These are phyloP conservation scores for Luffa acutangula DNA, from an alignment of 306 rosid species.

Conservation along the genomic window DNA sequence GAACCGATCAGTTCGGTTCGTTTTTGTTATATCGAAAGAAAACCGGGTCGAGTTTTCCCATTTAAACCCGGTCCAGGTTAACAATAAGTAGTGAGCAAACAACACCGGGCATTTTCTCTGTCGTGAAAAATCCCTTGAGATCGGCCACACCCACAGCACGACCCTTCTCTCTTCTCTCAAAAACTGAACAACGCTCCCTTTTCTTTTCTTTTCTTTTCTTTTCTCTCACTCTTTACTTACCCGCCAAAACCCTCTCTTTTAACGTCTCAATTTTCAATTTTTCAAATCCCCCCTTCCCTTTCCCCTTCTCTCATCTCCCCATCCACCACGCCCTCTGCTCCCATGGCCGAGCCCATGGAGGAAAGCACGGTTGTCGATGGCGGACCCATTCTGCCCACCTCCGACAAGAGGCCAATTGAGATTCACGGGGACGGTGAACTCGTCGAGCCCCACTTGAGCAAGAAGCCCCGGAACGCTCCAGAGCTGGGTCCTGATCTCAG, in stretches of 20 bases:
- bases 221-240: conserved; percentile 4
- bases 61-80: not conserved
- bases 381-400: conserved; percentile 4
- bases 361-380: conserved; percentile 14
- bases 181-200: not conserved
- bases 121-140: not conserved
- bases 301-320: conserved; percentile 1
- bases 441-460: conserved; percentile 22
- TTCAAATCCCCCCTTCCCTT: conserved; percentile 12
- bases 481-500: conserved; percentile 22
- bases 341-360: conserved; percentile 4
- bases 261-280: conserved; percentile 13
- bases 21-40: too few species aligned
- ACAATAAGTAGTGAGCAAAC: not conserved
- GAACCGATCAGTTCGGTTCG: not conserved
- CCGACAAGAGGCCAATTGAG: conserved; percentile 27
- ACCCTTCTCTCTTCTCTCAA: not conserved
- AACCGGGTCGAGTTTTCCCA: too few species aligned
- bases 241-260: conserved; percentile 26
- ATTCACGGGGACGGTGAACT: conserved; percentile 26
- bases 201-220: not conserved
- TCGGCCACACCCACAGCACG: not conserved
- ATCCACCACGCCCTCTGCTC: conserved; percentile 13
- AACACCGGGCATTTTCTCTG: not conserved
- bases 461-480: conserved; percentile 41